Evolutionary conservation across 495 filamentous ascomycete species (phyloP).

Genomic region (Sabuloglossum arenarium): DNA sequence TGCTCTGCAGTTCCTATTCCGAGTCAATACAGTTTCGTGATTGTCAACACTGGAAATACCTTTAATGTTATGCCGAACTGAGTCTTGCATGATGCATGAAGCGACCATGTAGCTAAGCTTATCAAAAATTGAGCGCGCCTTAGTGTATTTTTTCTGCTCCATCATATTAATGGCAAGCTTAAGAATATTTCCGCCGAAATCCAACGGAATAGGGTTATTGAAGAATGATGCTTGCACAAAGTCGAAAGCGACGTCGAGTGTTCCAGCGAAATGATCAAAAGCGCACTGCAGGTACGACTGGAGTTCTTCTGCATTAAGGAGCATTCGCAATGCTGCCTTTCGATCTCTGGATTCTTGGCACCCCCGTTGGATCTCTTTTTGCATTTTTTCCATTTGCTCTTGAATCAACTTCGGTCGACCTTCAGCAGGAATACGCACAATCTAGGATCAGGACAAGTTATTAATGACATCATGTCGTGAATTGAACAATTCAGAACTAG

Average conservation of each 20-base stretch:
- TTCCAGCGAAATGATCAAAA: slow-evolving; percentile 33
- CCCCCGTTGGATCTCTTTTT: slow-evolving; percentile 19
- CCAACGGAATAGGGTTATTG: slow-evolving; percentile 25
- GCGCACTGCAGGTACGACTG: slow-evolving; percentile 27
- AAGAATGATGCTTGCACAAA: slow-evolving; percentile 28
- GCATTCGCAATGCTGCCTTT: slow-evolving; percentile 25
- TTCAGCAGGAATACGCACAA: slow-evolving; percentile 26
- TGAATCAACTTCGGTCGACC: slow-evolving; percentile 24
- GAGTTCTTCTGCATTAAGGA: slow-evolving; percentile 28
- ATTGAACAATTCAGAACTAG: not conserved
- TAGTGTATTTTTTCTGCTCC: not conserved
- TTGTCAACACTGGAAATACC: slow-evolving; percentile 12
- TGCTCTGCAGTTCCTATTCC: slow-evolving; percentile 3
- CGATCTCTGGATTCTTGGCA: slow-evolving; percentile 19
- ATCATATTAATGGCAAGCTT: not conserved
- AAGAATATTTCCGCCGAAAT: slow-evolving; percentile 11
- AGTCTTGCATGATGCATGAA: slow-evolving; percentile 32
- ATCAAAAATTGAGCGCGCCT: slow-evolving; percentile 19
- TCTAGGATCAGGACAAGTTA: not conserved
- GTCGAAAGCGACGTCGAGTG: slow-evolving; percentile 31
- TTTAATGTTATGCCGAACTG: slow-evolving; percentile 21
- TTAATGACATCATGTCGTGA: not conserved
- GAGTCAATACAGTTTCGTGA: slow-evolving; percentile 1
- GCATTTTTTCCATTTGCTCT: slow-evolving; percentile 28
- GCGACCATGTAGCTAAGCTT: slow-evolving; percentile 28